phyloP scores from a whole-genome alignment of 2,329 filamentous ascomycete genomes.

The Beauveria sp. region DNA sequence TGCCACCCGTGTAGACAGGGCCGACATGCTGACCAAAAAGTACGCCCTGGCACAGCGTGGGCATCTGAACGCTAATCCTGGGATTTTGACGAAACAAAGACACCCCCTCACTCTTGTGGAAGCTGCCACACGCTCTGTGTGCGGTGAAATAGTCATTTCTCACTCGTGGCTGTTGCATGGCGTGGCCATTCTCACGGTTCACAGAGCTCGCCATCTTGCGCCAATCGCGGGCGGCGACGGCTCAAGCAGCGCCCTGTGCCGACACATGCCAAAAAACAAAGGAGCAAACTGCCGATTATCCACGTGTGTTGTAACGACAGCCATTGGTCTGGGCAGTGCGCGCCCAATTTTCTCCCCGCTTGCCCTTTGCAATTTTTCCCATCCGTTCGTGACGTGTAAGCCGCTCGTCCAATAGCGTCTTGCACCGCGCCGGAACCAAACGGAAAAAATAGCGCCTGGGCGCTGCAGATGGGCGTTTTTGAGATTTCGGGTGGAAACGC shows the following conservation, averaged over 20 bases:
- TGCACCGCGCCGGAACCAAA: not conserved
- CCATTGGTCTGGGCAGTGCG: not conserved
- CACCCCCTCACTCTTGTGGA: not conserved
- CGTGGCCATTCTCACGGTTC: not conserved
- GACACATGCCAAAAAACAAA: not conserved
- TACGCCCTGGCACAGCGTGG: not conserved
- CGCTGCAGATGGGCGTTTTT: not conserved
- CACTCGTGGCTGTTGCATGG: not conserved
- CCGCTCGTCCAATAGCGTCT: not conserved
- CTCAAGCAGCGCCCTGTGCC: not conserved
- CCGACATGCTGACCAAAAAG: not conserved
- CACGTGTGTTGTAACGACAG: not conserved
- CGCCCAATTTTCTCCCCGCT: not conserved
- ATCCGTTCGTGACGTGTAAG: not conserved
- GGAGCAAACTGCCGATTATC: not conserved
- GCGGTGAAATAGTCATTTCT: not conserved
- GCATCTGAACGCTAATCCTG: not conserved
- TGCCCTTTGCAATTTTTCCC: not conserved
- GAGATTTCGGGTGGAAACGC: constrained; percentile 8
- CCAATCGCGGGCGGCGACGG: constrained; percentile 7
- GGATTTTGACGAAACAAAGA: not conserved
- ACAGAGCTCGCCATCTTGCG: not conserved
- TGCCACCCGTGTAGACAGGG: not conserved
- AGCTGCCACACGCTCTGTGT: too few relatives aligned
- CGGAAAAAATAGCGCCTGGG: not conserved